Percentiles rank a stretch among this genome's conserved stretches.
Conservation (phyloP, 2,329 filamentous ascomycete genomes). For the Keithomyces neogunnii region DNA sequence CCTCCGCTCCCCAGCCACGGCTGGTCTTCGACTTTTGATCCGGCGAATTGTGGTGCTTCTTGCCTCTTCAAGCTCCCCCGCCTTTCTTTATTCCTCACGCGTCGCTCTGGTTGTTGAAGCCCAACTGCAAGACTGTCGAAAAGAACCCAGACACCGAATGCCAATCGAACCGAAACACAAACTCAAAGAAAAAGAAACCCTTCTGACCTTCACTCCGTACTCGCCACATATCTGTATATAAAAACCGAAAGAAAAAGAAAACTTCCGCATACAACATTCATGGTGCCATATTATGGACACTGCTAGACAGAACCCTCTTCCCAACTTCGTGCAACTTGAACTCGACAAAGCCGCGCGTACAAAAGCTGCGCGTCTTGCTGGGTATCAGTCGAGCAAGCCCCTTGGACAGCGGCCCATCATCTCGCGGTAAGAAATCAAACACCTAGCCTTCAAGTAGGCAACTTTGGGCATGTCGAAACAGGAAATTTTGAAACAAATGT, state of each 20-base stretch:
- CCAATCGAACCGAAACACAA: background rate
- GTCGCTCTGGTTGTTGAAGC: background rate
- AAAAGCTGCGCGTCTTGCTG: conserved; percentile 2
- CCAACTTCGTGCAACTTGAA: conserved; percentile 1
- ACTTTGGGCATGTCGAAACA: conserved; percentile 4
- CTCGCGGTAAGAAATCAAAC: conserved; percentile 1
- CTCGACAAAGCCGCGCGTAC: conserved; percentile 1
- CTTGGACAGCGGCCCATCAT: background rate
- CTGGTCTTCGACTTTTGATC: background rate
- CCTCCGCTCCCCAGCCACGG: background rate
- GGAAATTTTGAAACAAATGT: conserved; percentile 3
- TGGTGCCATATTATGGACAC: background rate
- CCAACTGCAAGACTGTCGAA: background rate
- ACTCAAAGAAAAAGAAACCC: background rate
- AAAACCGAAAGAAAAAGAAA: background rate
- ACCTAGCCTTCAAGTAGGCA: conserved; percentile 13
- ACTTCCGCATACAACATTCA: background rate
- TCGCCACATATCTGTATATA: background rate
- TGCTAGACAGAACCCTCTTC: background rate
- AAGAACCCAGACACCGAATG: conserved; percentile 2
- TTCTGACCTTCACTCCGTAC: background rate
- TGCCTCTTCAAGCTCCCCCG: background rate
- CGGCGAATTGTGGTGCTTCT: background rate
- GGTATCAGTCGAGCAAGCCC: conserved; percentile 11
- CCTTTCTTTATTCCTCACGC: background rate